A percentile compares a stretch with the other conserved stretches of the same genome.
Evolutionary conservation across 2,329 filamentous ascomycete genomes (phyloP).

Genomic region (Chrysoporthe austroafricana): DNA sequence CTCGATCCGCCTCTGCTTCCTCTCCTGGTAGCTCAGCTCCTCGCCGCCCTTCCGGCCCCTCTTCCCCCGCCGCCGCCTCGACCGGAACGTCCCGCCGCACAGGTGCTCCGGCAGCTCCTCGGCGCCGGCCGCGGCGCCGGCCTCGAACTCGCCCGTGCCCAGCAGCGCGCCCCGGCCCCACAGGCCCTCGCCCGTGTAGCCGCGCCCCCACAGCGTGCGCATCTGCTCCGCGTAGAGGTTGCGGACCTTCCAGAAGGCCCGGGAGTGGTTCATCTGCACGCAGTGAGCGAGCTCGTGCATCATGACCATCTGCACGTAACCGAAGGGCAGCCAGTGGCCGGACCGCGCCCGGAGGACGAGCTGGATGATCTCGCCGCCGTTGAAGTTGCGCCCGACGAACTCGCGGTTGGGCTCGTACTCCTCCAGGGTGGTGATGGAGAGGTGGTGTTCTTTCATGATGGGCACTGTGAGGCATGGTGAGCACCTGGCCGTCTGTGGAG

Average conservation of each 20-base stretch:
- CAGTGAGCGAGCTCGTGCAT: conserved; percentile 90
- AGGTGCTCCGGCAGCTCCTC: conserved; percentile 71
- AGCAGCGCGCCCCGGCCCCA: conserved; percentile 76
- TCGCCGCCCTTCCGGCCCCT: conserved; percentile 59
- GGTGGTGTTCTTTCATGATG: conserved; percentile 68
- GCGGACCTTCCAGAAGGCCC: conserved; percentile 78
- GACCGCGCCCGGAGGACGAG: conserved; percentile 74
- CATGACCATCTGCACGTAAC: conserved; percentile 92
- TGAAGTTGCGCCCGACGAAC: conserved; percentile 89
- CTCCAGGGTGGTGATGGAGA: conserved; percentile 72
- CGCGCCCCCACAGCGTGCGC: conserved; percentile 68
- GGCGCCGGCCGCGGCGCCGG: conserved; percentile 53
- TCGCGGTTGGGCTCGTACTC: conserved; percentile 81
- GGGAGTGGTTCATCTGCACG: conserved; percentile 89
- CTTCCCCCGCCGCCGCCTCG: conserved; percentile 41
- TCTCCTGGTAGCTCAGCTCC: conserved; percentile 68
- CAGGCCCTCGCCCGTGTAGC: conserved; percentile 79
- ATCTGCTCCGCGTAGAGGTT: conserved; percentile 75
- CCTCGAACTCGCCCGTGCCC: conserved; percentile 62
- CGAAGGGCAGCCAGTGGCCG: conserved; percentile 77
- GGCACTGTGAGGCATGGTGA: conserved; percentile 52
- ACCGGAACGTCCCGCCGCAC: conserved; percentile 79
- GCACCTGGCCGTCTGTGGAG: not conserved
- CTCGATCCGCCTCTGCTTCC: conserved; percentile 70
- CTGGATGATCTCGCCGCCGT: conserved; percentile 84